phyloP scores from a whole-genome alignment of 495 filamentous ascomycete species.

The Hypoxylon trugodes region DNA sequence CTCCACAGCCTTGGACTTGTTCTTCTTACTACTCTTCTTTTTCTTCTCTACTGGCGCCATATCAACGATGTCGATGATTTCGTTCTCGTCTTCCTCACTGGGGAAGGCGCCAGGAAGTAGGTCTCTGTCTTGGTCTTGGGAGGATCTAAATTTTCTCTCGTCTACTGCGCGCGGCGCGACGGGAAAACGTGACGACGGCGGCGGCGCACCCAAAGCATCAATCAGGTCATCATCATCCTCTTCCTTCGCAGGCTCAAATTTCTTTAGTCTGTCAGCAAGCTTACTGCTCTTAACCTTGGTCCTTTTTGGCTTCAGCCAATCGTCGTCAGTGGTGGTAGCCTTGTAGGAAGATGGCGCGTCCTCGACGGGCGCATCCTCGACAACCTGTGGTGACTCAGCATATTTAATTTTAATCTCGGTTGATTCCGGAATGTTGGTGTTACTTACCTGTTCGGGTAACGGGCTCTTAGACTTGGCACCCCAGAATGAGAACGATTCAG shows the following conservation, averaged over 20 bases:
- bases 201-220: conserved; percentile 40
- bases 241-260: conserved; percentile 57
- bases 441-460: conserved; percentile 39
- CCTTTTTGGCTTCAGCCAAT: conserved; percentile 49
- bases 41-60: conserved; percentile 57
- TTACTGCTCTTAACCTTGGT: conserved; percentile 55
- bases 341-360: conserved; percentile 47
- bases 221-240: conserved; percentile 43
- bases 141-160: too few species aligned
- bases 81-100: conserved; percentile 49
- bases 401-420: conserved; percentile 47
- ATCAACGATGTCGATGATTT: conserved; percentile 57
- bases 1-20: conserved; percentile 45
- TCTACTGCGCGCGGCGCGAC: conserved; percentile 50
- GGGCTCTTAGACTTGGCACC: conserved; percentile 50
- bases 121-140: conserved; percentile 58
- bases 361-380: conserved; percentile 46
- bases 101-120: conserved; percentile 60
- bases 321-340: conserved; percentile 28
- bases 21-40: conserved; percentile 51
- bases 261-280: conserved; percentile 61
- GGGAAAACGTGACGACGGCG: conserved; percentile 45
- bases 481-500: conserved; percentile 59
- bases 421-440: conserved; percentile 25
- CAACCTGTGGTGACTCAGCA: conserved; percentile 54